Evolutionary conservation across 2,329 filamentous ascomycete genomes (phyloP).

Genomic region (Colletotrichum orchidophilum): DNA sequence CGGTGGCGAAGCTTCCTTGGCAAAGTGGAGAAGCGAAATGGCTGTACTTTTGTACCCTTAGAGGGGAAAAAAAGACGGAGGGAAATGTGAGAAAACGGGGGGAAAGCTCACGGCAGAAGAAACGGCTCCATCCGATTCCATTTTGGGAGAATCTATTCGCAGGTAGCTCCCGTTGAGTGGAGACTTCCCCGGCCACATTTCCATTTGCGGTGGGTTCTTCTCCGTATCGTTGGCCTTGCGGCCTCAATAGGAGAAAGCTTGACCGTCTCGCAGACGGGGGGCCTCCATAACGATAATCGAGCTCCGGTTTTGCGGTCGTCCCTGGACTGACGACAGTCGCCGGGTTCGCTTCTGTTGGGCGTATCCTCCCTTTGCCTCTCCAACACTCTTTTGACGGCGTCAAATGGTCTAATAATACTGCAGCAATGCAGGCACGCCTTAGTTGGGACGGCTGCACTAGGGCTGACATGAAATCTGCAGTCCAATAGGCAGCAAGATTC

Average conservation of each 20-base stretch:
- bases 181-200: not conserved
- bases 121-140: not conserved
- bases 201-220: not conserved
- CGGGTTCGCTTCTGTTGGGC: not conserved
- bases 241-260: not conserved
- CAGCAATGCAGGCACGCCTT: not conserved
- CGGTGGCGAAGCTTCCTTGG: conserved; percentile 34
- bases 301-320: not conserved
- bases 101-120: not conserved
- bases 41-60: not conserved
- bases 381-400: not conserved
- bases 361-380: not conserved
- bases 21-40: conserved; percentile 7
- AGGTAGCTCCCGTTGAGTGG: conserved; percentile 5
- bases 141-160: not conserved
- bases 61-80: not conserved
- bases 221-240: not conserved
- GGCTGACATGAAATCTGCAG: not conserved
- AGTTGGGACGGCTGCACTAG: not conserved
- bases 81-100: not conserved
- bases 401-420: not conserved
- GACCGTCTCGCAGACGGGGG: not conserved
- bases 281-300: not conserved
- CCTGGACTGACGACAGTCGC: not conserved
- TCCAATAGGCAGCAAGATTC: not conserved